These are phyloP conservation scores for Peterozyma toletana DNA, from an alignment of 805 yeast genomes.

Conservation along the genomic window DNA sequence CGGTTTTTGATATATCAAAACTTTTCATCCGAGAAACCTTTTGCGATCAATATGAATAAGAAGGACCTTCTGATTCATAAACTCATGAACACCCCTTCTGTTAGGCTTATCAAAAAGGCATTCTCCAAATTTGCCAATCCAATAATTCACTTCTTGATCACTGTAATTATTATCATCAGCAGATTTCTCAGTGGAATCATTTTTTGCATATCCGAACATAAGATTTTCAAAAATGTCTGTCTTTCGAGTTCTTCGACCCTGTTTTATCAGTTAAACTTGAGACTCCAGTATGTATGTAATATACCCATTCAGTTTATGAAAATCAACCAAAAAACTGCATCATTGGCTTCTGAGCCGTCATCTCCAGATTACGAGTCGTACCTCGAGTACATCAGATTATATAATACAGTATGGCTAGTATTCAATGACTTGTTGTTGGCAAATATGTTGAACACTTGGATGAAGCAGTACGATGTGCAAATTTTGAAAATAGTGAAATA, in stretches of 20 bases:
- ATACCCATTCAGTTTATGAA: conserved; percentile 75
- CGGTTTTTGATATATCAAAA: background rate
- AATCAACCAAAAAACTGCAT: conserved; percentile 23
- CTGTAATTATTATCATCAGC: conserved; percentile 4
- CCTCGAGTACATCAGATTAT: conserved; percentile 64
- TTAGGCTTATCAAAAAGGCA: conserved; percentile 16
- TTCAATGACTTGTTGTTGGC: conserved; percentile 81
- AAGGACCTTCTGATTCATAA: background rate
- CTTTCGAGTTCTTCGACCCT: conserved; percentile 46
- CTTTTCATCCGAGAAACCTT: background rate
- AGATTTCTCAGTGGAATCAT: conserved; percentile 12
- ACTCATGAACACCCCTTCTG: conserved; percentile 18
- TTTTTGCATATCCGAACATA: conserved; percentile 22
- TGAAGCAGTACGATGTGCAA: conserved; percentile 28
- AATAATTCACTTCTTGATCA: conserved; percentile 10
- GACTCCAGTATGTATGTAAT: conserved; percentile 68
- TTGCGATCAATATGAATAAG: background rate
- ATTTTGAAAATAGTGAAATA: conserved; percentile 12
- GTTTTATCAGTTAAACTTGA: conserved; percentile 71
- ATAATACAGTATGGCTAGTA: conserved; percentile 85
- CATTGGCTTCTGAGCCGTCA: conserved; percentile 33
- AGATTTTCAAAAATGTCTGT: conserved; percentile 13
- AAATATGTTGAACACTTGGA: conserved; percentile 40
- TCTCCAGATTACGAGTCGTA: conserved; percentile 28
- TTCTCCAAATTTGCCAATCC: conserved; percentile 13